Evolutionary conservation across 768 basidiomycete genomes (phyloP), one percentile per base, ranked within the genome.

Genomic region (Dentipellis fragilis): DNA sequence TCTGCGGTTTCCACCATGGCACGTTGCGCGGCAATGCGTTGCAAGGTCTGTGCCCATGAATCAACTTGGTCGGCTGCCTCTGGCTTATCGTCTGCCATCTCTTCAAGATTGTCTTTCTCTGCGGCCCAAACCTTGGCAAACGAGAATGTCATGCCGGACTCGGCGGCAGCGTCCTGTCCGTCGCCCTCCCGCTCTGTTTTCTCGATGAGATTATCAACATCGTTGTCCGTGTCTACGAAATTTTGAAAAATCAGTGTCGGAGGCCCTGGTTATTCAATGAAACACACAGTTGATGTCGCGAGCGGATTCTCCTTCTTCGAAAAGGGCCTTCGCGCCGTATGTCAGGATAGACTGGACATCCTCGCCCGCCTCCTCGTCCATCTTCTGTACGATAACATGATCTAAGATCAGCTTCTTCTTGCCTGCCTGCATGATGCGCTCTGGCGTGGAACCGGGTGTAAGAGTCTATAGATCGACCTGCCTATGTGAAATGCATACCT

Each of bases 321-420:
- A 94, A 10, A 98, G 74, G 0, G 87, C 82, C 67, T 86, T 81
- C 10, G 93, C 93, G 22, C 94, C 94, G 62, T 85, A 91, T 10
- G 89, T 87, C 14, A 97, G 78, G 58, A 96, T 92, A 2, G 88
- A 89, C 65, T 87, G 81, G n/a, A 97, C 76, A 62, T 88, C 87
- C 47, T 83, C 75, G 8, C 73, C 80, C 37, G 82, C 83, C 47
- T 88, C 89, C 49, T 80, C 80, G 59, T 93, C 90, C 87, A 95
- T 93, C 67, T 91, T 92, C 70, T 96, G 89, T 19, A 97, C 94
- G 60, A 97, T 94, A 14, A 97, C 75, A 71, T 97, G 94, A 63
- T 97, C 93, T 9, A 97, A 75, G 12, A 92, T 86, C 29, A 97
- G 79, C 68, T 97, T 97, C 75, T 90, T 92, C 74, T 95, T 95